Evolutionary conservation across 139 green algal species (phyloP).

Genomic region (Picochlorum sp.): DNA sequence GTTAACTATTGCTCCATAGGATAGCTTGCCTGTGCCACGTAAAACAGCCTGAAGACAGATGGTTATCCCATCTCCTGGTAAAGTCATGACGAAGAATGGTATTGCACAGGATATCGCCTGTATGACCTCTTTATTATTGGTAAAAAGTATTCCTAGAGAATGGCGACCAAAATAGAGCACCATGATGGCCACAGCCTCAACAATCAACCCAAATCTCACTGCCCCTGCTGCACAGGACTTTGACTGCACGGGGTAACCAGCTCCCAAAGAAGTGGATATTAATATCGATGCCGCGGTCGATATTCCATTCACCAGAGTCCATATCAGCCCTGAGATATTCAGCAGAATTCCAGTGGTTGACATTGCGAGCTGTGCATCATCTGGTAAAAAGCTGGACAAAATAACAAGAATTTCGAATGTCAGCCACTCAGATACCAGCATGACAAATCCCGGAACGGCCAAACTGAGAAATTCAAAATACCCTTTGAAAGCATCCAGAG

Average conservation of each 20-base stretch:
- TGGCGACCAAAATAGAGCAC: neutral
- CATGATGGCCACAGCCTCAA: neutral
- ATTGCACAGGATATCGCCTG: neutral
- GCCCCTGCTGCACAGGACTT: neutral
- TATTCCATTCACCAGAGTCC: neutral
- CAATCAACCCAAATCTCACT: constrained; percentile 1
- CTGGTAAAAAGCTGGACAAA: neutral
- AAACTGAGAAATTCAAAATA: neutral
- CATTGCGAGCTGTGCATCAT: neutral
- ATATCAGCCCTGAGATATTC: neutral
- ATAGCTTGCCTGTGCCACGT: neutral
- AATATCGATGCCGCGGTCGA: neutral
- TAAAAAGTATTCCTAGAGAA: neutral
- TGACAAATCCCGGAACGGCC: neutral
- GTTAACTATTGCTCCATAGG: neutral
- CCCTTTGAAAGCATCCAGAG: neutral
- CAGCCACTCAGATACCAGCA: neutral
- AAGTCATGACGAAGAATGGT: neutral
- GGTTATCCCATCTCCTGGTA: neutral
- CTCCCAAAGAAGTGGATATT: neutral
- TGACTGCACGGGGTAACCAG: neutral
- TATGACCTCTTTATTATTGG: neutral
- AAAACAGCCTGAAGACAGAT: neutral
- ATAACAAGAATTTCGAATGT: neutral
- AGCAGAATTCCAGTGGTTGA: neutral